Conservation (phyloP, 331 rosid genomes). For the Malus hybrid region DNA sequence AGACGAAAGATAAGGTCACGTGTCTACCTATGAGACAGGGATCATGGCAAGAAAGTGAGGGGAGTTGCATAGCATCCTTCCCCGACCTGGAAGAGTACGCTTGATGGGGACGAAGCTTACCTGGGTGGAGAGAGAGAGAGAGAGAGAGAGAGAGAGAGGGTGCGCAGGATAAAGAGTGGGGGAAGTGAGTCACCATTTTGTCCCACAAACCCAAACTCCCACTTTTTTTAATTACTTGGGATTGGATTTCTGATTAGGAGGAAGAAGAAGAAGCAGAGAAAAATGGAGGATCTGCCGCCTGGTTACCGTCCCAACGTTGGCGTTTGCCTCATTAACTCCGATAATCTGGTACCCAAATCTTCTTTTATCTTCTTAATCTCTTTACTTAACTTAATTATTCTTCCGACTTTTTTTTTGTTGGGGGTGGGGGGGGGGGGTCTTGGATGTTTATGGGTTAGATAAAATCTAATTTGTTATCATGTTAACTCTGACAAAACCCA, state of each 20-base stretch:
- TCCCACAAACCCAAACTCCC: conserved; percentile 22
- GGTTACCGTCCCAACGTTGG: conserved; percentile 99
- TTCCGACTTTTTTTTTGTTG: too few relatives aligned
- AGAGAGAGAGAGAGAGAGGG: background rate
- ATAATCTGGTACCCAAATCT: conserved; percentile 49
- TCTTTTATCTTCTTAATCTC: background rate
- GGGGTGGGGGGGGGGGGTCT: background rate
- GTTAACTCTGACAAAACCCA: background rate
- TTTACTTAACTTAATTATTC: too few relatives aligned
- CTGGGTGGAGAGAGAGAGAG: background rate
- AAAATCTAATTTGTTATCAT: too few relatives aligned
- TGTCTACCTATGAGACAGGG: background rate
- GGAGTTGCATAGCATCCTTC: background rate
- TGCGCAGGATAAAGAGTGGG: conserved; percentile 30
- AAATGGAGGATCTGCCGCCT: conserved; percentile 82
- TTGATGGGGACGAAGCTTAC: background rate
- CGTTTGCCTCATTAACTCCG: conserved; percentile 80
- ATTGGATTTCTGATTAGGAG: background rate
- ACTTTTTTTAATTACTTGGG: background rate
- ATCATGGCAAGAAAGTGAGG: background rate
- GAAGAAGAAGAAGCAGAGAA: background rate
- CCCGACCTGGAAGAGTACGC: background rate
- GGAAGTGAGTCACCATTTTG: conserved; percentile 20
- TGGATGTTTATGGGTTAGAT: too few relatives aligned
- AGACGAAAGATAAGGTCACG: background rate